phyloP scores from a whole-genome alignment of 2,329 filamentous ascomycete species.

The Cladosporium colombiae region DNA sequence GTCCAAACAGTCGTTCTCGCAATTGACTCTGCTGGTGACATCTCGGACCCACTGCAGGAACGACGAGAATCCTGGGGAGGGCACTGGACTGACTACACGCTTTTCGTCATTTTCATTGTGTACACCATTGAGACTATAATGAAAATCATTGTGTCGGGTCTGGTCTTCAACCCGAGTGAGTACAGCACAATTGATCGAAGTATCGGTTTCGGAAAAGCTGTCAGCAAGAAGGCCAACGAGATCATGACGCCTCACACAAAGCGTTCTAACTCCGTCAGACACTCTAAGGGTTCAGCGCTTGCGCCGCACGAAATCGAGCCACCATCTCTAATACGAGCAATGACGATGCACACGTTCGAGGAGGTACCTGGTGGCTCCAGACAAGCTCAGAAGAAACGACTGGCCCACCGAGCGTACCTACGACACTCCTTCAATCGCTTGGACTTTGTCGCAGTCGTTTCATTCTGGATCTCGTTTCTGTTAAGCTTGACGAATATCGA shows the following conservation, averaged over 20 bases:
- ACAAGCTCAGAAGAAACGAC: conserved; percentile 78
- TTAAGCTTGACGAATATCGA: conserved; percentile 72
- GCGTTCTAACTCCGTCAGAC: conserved; percentile 55
- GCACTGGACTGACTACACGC: conserved; percentile 71
- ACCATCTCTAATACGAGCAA: conserved; percentile 36
- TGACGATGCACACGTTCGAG: conserved; percentile 41
- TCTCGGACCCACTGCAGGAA: conserved; percentile 56
- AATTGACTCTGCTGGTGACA: conserved; percentile 68
- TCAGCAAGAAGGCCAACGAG: conserved; percentile 73
- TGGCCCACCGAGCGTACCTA: conserved; percentile 88
- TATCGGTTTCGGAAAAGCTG: conserved; percentile 70
- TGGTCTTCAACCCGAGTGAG: conserved; percentile 85
- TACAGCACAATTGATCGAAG: conserved; percentile 88
- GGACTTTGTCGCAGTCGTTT: conserved; percentile 91
- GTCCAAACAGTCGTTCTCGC: conserved; percentile 86
- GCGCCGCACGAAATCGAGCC: conserved; percentile 34
- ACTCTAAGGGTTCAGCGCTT: conserved; percentile 38
- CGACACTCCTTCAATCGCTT: conserved; percentile 94
- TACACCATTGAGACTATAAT: conserved; percentile 85
- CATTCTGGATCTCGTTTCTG: conserved; percentile 88
- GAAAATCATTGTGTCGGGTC: conserved; percentile 88
- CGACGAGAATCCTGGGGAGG: conserved; percentile 64
- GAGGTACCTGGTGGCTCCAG: conserved; percentile 62
- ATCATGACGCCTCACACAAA: conserved; percentile 82
- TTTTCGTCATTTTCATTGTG: conserved; percentile 80